Base-by-base conservation (phyloP, 208 protist species). In the Tetramitus jugosus region DNA sequence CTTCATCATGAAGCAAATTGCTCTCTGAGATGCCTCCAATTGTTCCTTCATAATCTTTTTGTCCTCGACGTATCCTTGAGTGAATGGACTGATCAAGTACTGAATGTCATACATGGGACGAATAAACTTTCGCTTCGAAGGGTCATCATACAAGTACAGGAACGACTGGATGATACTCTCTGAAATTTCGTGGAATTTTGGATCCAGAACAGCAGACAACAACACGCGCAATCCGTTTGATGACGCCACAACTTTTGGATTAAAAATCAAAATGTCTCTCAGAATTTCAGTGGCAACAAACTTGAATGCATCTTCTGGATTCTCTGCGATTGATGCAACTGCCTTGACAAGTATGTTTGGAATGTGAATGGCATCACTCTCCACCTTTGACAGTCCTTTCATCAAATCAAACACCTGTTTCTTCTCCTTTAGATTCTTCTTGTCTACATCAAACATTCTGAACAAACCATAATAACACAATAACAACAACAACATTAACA, bases 341-440 rank as follows among this genome's bases (percentile, higher is more conserved):
- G 17, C 14, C 29, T 62, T 62, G 3, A 62, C 17, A 4, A 62
- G 4, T 31, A 62, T 31, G 8, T 31, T 23, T 23, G 56, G 56
- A 31, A 62, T 7, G 3, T 62, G 3, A 10, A 31, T 26, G 14
- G 33, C 10, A 45, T 42, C 62, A 45, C n/a, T 52, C 17, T 53
- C 53, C 26, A 39, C 35, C 35, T 33, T 74, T 4, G 10, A 53
- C 39, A 74, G 13, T 39, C 6, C 8, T 53, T 31, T 45, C 8
- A 74, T 52, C 6, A 74, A 53, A 39, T 74, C 67, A 3, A 74
- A 39, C 6, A 52, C 43, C 53, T 74, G 67, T 46, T 20, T 74
- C 37, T 74, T 74, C 37, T 74, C 67, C 53, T 39, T 46, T 40
- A 53, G 42, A 37, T 35, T 45, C 17, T 53, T 23, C 29, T 62